Conservation (phyloP, 306 rosid species). For the Lathyrus aphaca region DNA sequence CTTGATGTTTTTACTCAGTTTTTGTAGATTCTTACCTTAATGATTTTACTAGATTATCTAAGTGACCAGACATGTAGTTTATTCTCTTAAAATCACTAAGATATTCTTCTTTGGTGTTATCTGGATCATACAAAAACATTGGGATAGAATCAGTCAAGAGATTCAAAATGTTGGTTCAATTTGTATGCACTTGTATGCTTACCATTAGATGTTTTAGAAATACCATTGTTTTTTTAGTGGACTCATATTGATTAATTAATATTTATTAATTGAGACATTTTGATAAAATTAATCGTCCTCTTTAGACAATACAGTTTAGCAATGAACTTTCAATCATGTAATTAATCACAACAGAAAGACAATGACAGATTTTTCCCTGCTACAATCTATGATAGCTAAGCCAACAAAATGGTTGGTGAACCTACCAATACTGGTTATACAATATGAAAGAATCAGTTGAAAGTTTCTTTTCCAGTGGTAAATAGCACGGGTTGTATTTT, state of each 20-base stretch:
- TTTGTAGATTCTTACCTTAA: conserved; percentile 36
- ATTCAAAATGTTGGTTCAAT: not conserved
- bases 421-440: conserved; percentile 90
- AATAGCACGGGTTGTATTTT: conserved; percentile 81
- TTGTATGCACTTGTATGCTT: conserved; percentile 15
- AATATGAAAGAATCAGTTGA: conserved; percentile 66
- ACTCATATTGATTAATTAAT: too few relatives aligned
- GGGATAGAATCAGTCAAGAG: conserved; percentile 19
- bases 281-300: too few relatives aligned
- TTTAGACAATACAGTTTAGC: not conserved
- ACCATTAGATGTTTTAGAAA: too few relatives aligned
- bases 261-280: too few relatives aligned
- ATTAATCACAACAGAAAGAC: too few relatives aligned
- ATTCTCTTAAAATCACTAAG: conserved; percentile 42
- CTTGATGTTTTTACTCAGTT: not conserved
- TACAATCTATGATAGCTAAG: too few relatives aligned
- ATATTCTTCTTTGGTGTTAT: conserved; percentile 34
- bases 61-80: conserved; percentile 44
- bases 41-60: conserved; percentile 39
- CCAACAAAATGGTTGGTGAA: too few relatives aligned
- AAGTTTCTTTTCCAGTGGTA: conserved; percentile 95
- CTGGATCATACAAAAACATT: conserved; percentile 28
- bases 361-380: too few relatives aligned
- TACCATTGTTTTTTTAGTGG: too few relatives aligned
- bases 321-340: too few relatives aligned